A percentile compares a stretch with the other conserved stretches of the same genome.
Evolutionary conservation across 495 filamentous ascomycete species (phyloP).

Genomic region (Penicillium turbatum): DNA sequence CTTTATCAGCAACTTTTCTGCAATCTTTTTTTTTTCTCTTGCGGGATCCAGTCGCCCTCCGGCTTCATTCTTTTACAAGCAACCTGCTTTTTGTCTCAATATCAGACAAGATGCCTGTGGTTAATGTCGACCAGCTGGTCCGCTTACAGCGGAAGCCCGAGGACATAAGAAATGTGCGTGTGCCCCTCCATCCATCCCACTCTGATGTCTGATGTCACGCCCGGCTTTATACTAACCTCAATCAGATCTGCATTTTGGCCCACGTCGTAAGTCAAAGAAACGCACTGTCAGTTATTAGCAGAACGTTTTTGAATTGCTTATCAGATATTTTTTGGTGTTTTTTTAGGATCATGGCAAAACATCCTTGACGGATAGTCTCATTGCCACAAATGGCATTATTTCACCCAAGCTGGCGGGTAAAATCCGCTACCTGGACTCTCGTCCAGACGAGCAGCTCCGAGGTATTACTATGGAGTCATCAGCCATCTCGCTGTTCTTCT

Average conservation of each 20-base stretch:
- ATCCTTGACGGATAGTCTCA: conserved; percentile 90
- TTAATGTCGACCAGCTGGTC: conserved; percentile 80
- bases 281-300: neutral
- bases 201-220: conserved; percentile 21
- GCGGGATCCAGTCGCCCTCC: conserved; percentile 13
- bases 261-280: conserved; percentile 69
- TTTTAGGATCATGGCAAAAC: conserved; percentile 91
- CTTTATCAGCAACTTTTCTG: conserved; percentile 26
- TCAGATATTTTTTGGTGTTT: neutral
- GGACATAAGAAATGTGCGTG: conserved; percentile 79
- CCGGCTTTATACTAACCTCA: conserved; percentile 26
- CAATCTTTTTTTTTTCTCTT: conserved; percentile 16
- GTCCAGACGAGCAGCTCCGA: conserved; percentile 92
- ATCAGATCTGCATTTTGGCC: conserved; percentile 92
- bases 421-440: conserved; percentile 94
- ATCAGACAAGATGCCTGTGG: conserved; percentile 71
- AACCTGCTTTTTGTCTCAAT: conserved; percentile 7
- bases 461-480: conserved; percentile 99
- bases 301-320: neutral
- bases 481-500: conserved; percentile 95
- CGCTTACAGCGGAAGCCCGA: conserved; percentile 78
- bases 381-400: conserved; percentile 99
- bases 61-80: conserved; percentile 13
- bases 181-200: conserved; percentile 39
- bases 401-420: conserved; percentile 96